Percentiles rank a stretch among this genome's conserved stretches.
Evolutionary conservation across 1,139 yeast species (phyloP).

Genomic region (Geotrichum australiense): DNA sequence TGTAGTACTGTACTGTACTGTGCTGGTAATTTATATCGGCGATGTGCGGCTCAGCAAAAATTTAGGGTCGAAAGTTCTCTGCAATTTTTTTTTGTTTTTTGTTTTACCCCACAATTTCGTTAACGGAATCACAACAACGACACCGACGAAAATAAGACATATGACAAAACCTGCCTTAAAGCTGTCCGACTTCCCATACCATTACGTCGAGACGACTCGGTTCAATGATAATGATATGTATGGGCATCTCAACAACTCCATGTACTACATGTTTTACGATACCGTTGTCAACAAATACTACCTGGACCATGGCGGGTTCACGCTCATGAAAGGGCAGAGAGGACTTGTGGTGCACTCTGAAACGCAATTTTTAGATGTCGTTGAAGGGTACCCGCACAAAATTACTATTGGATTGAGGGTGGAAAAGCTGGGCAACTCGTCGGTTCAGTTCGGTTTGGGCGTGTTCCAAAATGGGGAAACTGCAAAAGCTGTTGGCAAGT

Average conservation of each 20-base stretch:
- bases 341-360: slow-evolving; percentile 31
- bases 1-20: too few relatives aligned
- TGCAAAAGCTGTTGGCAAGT: slow-evolving; percentile 30
- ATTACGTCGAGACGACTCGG: slow-evolving; percentile 23
- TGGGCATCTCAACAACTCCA: slow-evolving; percentile 32
- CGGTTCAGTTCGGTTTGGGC: slow-evolving; percentile 31
- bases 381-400: slow-evolving; percentile 30
- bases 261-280: slow-evolving; percentile 30
- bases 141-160: too few relatives aligned
- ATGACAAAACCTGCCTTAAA: too few relatives aligned
- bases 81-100: too few relatives aligned
- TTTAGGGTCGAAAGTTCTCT: too few relatives aligned
- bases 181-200: slow-evolving; percentile 25
- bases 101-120: too few relatives aligned
- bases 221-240: slow-evolving; percentile 32
- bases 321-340: slow-evolving; percentile 19
- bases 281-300: slow-evolving; percentile 28
- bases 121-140: too few relatives aligned
- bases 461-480: slow-evolving; percentile 24
- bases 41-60: too few relatives aligned
- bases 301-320: slow-evolving; percentile 26
- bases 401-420: slow-evolving; percentile 28
- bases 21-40: too few relatives aligned
- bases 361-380: slow-evolving; percentile 27
- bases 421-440: slow-evolving; percentile 26